A percentile compares a stretch with the other conserved stretches of the same genome.
These are phyloP conservation scores for Epichloe coenophiala DNA, from an alignment of 2,329 filamentous ascomycete genomes.

Conservation along the genomic window DNA sequence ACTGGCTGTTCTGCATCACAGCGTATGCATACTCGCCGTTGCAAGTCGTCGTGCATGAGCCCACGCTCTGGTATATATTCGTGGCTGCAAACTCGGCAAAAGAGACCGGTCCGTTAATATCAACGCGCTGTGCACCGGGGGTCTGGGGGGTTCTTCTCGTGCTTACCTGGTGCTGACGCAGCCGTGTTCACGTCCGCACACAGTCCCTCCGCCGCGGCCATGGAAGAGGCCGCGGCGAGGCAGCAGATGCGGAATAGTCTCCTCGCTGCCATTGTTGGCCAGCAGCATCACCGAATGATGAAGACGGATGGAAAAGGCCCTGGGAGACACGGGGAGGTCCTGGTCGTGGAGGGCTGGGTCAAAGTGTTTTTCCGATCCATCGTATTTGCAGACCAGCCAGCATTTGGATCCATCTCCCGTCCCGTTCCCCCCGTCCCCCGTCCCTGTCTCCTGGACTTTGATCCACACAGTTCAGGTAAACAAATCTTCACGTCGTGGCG, in stretches of 20 bases:
- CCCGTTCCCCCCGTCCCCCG: no score
- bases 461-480: no score
- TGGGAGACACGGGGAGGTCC: no score
- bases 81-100: background rate
- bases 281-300: background rate
- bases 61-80: conserved; percentile 2
- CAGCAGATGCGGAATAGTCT: background rate
- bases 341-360: background rate
- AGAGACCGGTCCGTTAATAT: no score
- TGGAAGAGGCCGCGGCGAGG: background rate
- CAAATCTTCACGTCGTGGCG: no score
- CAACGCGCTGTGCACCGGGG: no score
- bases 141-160: no score
- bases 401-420: no score
- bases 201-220: background rate
- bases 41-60: conserved; percentile 2
- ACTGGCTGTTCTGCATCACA: conserved; percentile 1
- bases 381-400: no score
- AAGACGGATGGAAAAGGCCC: background rate
- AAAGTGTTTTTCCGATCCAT: background rate
- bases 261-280: background rate
- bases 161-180: background rate
- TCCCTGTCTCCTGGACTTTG: no score
- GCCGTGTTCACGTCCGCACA: background rate
- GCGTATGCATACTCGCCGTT: conserved; percentile 1